Conservation (phyloP, 805 yeast genomes). For the Spathaspora passalidarum region DNA sequence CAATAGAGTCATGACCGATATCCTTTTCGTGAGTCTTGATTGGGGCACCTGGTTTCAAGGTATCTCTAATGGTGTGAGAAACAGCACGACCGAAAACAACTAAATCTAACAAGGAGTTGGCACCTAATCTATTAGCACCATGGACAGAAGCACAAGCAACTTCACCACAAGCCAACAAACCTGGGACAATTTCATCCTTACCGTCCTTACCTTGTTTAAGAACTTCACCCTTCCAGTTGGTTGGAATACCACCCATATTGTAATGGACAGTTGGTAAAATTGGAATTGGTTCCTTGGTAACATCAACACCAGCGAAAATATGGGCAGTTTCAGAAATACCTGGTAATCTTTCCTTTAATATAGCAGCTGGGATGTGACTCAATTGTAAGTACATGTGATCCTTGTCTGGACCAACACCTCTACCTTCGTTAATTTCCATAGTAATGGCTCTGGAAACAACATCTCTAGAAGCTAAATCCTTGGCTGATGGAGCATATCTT, state of each 20-base stretch:
- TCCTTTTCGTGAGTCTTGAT: constrained; percentile 79
- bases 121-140: constrained; percentile 99
- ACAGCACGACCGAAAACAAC: constrained; percentile 99
- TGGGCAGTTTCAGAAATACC: constrained; percentile 99
- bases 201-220: constrained; percentile 81
- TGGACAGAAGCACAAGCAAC: constrained; percentile 99
- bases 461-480: constrained; percentile 97
- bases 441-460: constrained; percentile 98
- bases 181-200: constrained; percentile 87
- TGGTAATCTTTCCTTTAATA: constrained; percentile 93
- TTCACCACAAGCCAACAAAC: constrained; percentile 97
- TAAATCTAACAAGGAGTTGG: constrained; percentile 93
- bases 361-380: constrained; percentile 89
- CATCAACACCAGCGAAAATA: constrained; percentile 99
- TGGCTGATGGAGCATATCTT: constrained; percentile 98
- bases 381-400: constrained; percentile 96
- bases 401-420: constrained; percentile 97
- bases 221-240: constrained; percentile 96
- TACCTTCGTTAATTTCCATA: constrained; percentile 97
- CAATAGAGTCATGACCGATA: constrained; percentile 86
- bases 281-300: constrained; percentile 98
- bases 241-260: constrained; percentile 99
- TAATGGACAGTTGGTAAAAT: constrained; percentile 98
- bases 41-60: constrained; percentile 85
- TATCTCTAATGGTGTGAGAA: constrained; percentile 84